phyloP scores from a whole-genome alignment of 805 yeast genomes.

The Ogataea ganodermae region DNA sequence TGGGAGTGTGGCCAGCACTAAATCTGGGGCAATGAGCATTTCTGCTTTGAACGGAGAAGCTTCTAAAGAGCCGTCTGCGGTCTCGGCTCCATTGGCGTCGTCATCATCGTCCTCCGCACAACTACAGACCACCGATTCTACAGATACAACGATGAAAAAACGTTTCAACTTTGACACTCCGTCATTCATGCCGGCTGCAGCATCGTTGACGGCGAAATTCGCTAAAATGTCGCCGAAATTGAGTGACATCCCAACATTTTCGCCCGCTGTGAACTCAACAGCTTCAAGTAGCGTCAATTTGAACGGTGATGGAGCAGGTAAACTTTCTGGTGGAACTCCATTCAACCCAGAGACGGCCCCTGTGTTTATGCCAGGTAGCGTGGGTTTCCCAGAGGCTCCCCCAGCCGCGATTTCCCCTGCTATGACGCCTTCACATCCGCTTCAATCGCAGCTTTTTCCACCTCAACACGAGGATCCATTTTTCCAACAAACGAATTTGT shows the following conservation, averaged over 20 bases:
- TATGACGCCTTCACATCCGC: conserved; percentile 10
- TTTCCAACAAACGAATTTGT: conserved; percentile 39
- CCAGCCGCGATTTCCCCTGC: conserved; percentile 13
- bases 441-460: conserved; percentile 4
- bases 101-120: conserved; percentile 3
- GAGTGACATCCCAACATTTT: conserved; percentile 49
- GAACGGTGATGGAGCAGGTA: conserved; percentile 1
- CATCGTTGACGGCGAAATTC: conserved; percentile 38
- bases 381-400: conserved; percentile 39
- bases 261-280: conserved; percentile 39
- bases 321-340: conserved; percentile 12
- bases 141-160: conserved; percentile 33
- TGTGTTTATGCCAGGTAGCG: conserved; percentile 32
- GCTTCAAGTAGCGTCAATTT: conserved; percentile 7
- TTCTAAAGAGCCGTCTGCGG: conserved; percentile 4
- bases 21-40: conserved; percentile 7
- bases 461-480: conserved; percentile 29
- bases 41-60: conserved; percentile 1
- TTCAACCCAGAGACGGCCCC: conserved; percentile 37
- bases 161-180: conserved; percentile 58
- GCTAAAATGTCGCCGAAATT: conserved; percentile 51
- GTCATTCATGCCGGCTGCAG: conserved; percentile 49
- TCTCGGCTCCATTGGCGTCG: conserved; percentile 5
- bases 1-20: conserved; percentile 5
- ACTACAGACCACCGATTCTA: conserved; percentile 12